A percentile compares a stretch with the other conserved stretches of the same genome.
These are phyloP conservation scores for Wickerhamiella slavikovae DNA, from an alignment of 805 yeast genomes.

Conservation along the genomic window DNA sequence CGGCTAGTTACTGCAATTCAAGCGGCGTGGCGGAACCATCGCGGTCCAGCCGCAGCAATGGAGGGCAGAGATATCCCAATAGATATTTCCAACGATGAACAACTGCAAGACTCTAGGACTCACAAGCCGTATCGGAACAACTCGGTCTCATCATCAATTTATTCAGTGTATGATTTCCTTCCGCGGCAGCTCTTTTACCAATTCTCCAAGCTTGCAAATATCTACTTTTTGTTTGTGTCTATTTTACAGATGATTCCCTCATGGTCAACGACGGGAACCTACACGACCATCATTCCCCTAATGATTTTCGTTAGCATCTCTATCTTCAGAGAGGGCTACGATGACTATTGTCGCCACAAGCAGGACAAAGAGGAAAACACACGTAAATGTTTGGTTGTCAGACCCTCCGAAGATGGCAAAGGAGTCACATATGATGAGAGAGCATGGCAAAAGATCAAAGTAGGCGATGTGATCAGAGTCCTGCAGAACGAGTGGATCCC, in stretches of 20 bases:
- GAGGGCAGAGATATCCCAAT: conserved; percentile 67
- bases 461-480: conserved; percentile 69
- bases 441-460: conserved; percentile 59
- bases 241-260: conserved; percentile 89
- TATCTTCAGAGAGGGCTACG: conserved; percentile 81
- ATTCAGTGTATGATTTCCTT: conserved; percentile 56
- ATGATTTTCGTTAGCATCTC: conserved; percentile 73
- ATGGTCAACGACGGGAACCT: conserved; percentile 94
- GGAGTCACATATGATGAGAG: conserved; percentile 17
- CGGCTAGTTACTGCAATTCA: too few relatives aligned
- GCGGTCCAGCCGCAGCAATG: conserved; percentile 36
- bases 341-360: conserved; percentile 72
- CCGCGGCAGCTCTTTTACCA: conserved; percentile 84
- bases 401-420: conserved; percentile 3
- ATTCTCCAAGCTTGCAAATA: conserved; percentile 79
- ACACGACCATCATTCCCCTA: conserved; percentile 81
- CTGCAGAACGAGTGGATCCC: conserved; percentile 82
- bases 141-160: conserved; percentile 67
- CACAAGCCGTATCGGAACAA: conserved; percentile 42
- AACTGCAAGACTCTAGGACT: conserved; percentile 44
- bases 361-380: conserved; percentile 75
- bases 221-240: conserved; percentile 76
- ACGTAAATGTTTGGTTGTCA: conserved; percentile 25
- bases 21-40: too few relatives aligned
- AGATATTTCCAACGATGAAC: conserved; percentile 15